phyloP scores from a whole-genome alignment of 2,329 filamentous ascomycete genomes.

The Cladosporium sp. region DNA sequence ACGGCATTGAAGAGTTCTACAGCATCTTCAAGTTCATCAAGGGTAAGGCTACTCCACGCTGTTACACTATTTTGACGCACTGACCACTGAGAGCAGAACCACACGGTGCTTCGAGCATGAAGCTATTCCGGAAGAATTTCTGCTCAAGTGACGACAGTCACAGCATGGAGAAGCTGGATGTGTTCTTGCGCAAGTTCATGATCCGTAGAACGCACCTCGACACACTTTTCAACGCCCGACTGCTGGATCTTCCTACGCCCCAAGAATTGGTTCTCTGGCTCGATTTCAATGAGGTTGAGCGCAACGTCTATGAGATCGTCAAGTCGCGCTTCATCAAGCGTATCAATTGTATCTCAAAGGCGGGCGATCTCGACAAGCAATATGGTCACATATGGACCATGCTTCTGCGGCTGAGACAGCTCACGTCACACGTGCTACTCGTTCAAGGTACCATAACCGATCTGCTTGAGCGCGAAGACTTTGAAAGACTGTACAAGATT shows the following conservation, averaged over 20 bases:
- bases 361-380: conserved; percentile 16
- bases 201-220: conserved; percentile 58
- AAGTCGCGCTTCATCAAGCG: conserved; percentile 40
- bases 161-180: conserved; percentile 41
- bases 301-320: conserved; percentile 50
- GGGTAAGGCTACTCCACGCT: conserved; percentile 36
- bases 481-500: conserved; percentile 43
- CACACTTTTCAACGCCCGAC: conserved; percentile 54
- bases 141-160: conserved; percentile 37
- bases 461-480: conserved; percentile 49
- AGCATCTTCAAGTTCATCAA: conserved; percentile 76
- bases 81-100: not conserved
- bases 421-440: conserved; percentile 53
- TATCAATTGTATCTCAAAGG: conserved; percentile 42
- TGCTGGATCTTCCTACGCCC: conserved; percentile 57
- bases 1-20: conserved; percentile 77
- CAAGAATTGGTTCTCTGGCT: conserved; percentile 45
- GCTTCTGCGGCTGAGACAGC: conserved; percentile 54
- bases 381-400: conserved; percentile 47
- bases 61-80: not conserved
- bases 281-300: conserved; percentile 56
- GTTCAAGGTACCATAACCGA: conserved; percentile 50
- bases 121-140: conserved; percentile 39
- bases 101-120: too few species aligned
- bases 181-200: conserved; percentile 51